Conservation (phyloP, 495 filamentous ascomycete genomes). For the Bacidia rubella region DNA sequence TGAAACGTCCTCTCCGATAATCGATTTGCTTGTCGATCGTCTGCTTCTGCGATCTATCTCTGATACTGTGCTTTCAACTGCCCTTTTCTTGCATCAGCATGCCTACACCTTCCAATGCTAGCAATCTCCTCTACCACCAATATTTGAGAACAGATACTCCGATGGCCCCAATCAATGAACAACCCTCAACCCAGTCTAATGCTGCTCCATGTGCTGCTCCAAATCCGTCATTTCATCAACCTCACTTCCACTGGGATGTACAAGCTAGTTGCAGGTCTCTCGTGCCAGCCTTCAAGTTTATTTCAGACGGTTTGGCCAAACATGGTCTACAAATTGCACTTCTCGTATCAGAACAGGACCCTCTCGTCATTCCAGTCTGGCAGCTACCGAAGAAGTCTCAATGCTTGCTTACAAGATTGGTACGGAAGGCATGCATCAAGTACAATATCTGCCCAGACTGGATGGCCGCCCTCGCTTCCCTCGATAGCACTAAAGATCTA, state of each 20-base stretch:
- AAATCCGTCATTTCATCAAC: not conserved
- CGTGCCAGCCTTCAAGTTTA: constrained; percentile 35
- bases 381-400: constrained; percentile 26
- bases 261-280: constrained; percentile 16
- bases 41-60: too few species aligned
- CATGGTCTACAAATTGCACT: constrained; percentile 35
- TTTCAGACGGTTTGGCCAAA: constrained; percentile 34
- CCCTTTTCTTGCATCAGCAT: not conserved
- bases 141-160: not conserved
- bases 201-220: not conserved
- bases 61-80: too few species aligned
- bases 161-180: not conserved
- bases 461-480: constrained; percentile 28
- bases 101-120: not conserved
- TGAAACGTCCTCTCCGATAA: not conserved
- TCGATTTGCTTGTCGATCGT: too few species aligned
- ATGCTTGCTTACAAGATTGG: constrained; percentile 27
- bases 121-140: constrained; percentile 1
- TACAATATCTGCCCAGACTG: constrained; percentile 34
- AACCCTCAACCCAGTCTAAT: not conserved
- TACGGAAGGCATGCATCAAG: constrained; percentile 30
- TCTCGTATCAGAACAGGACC: constrained; percentile 34
- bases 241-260: constrained; percentile 15
- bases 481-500: constrained; percentile 26
- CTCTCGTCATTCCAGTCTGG: constrained; percentile 34